These are phyloP conservation scores for Sequoia sempervirens DNA, from an alignment of 75 land plant species.

Conservation along the genomic window DNA sequence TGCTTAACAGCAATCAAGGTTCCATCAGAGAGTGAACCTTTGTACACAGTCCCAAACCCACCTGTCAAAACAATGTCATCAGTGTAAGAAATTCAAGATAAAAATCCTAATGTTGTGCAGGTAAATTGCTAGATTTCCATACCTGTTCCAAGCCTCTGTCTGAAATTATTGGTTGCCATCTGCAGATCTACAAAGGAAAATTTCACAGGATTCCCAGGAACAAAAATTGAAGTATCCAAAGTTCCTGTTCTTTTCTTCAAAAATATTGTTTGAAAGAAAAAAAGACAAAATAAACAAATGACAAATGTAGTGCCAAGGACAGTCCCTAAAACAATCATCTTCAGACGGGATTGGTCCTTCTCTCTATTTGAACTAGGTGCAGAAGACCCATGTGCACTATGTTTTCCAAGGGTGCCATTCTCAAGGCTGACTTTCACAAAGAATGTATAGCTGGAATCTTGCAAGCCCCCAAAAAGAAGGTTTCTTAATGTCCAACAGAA, in stretches of 20 bases:
- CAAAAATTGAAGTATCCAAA: constrained; percentile 18
- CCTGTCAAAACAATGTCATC: constrained; percentile 14
- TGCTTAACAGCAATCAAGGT: constrained; percentile 50
- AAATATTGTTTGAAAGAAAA: constrained; percentile 21
- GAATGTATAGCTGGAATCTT: constrained; percentile 33
- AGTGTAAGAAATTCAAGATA: neutral
- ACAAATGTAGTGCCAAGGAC: constrained; percentile 27
- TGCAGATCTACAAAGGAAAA: constrained; percentile 45
- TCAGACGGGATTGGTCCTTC: constrained; percentile 1
- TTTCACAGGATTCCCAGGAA: constrained; percentile 34
- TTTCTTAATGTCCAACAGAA: constrained; percentile 42
- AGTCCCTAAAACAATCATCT: constrained; percentile 6
- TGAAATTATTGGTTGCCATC: constrained; percentile 33
- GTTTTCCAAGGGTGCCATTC: neutral
- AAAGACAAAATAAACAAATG: constrained; percentile 22
- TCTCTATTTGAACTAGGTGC: neutral
- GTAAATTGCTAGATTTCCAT: constrained; percentile 9
- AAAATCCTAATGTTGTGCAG: neutral
- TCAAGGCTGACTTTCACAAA: constrained; percentile 33
- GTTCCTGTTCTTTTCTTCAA: constrained; percentile 15
- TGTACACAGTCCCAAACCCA: constrained; percentile 59
- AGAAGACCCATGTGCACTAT: neutral
- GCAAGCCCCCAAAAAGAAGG: constrained; percentile 42
- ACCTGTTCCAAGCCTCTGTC: constrained; percentile 46
- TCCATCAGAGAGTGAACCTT: constrained; percentile 47